Conservation (phyloP, 441 rosid species). For the Croton laevigatus region DNA sequence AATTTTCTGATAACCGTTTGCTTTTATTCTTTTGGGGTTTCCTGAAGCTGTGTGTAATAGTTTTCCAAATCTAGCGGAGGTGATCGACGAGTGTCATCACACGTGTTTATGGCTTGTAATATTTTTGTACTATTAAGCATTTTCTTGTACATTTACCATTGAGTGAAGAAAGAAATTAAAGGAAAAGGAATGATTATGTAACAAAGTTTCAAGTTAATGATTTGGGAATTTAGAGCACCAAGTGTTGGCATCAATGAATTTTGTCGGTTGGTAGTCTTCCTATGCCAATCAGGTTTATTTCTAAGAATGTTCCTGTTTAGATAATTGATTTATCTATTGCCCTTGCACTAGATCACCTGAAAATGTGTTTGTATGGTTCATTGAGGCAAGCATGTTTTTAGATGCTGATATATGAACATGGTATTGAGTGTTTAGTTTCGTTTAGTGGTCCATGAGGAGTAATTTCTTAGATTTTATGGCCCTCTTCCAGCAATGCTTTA, state of each 20-base stretch:
- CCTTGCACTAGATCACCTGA: too few species aligned
- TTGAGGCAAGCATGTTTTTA: too few species aligned
- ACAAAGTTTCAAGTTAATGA: constrained; percentile 7
- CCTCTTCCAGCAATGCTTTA: too few species aligned
- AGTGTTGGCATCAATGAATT: background rate
- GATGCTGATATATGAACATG: too few species aligned
- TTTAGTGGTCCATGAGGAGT: too few species aligned
- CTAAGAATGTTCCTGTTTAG: background rate
- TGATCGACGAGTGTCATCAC: constrained; percentile 15
- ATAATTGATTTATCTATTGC: too few species aligned
- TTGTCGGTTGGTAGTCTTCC: background rate
- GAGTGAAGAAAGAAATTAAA: constrained; percentile 7
- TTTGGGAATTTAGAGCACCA: constrained; percentile 8
- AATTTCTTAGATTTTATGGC: too few species aligned
- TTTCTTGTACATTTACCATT: constrained; percentile 30
- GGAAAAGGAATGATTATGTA: background rate
- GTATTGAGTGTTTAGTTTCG: too few species aligned
- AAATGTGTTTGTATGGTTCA: too few species aligned
- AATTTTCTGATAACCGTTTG: background rate
- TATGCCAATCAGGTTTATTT: background rate
- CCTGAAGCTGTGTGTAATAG: constrained; percentile 11
- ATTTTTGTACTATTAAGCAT: constrained; percentile 23
- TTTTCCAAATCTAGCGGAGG: constrained; percentile 12
- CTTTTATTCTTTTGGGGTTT: constrained; percentile 8
- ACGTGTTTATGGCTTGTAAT: constrained; percentile 31